Evolutionary conservation across 306 rosid species (phyloP).

Genomic region (Gillenia trifoliata): DNA sequence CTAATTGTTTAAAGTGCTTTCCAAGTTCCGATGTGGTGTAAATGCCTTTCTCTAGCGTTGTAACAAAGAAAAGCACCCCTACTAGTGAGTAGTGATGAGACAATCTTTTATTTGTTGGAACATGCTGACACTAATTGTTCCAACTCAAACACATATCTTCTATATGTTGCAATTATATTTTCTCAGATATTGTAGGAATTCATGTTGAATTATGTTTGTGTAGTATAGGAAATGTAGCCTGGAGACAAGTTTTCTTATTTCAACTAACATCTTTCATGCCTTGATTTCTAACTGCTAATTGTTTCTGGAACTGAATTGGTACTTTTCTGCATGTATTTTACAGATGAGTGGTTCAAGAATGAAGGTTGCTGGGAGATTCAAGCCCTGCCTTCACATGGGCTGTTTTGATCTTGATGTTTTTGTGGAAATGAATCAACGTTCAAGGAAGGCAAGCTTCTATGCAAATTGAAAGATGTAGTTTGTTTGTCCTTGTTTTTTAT

Average conservation of each 20-base stretch:
- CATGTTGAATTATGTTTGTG: not conserved
- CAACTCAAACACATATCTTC: not conserved
- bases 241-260: not conserved
- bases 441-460: conserved; percentile 74
- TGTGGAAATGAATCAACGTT: conserved; percentile 94
- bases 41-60: not conserved
- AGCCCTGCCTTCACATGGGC: conserved; percentile 91
- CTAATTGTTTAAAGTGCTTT: not conserved
- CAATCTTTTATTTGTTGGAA: not conserved
- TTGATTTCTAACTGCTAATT: not conserved
- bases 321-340: conserved; percentile 20
- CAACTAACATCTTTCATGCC: not conserved
- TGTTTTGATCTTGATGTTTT: conserved; percentile 98
- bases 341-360: conserved; percentile 99
- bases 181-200: not conserved
- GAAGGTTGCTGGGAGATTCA: conserved; percentile 97
- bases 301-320: conserved; percentile 12
- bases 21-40: not conserved
- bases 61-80: not conserved
- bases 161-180: not conserved
- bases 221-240: not conserved
- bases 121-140: not conserved
- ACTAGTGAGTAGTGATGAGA: not conserved
- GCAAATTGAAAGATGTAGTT: not conserved
- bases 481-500: not conserved